Evolutionary conservation across 2,329 filamentous ascomycete genomes (phyloP), one percentile per base, ranked within the genome.

Genomic region (Ophiostoma sp.): DNA sequence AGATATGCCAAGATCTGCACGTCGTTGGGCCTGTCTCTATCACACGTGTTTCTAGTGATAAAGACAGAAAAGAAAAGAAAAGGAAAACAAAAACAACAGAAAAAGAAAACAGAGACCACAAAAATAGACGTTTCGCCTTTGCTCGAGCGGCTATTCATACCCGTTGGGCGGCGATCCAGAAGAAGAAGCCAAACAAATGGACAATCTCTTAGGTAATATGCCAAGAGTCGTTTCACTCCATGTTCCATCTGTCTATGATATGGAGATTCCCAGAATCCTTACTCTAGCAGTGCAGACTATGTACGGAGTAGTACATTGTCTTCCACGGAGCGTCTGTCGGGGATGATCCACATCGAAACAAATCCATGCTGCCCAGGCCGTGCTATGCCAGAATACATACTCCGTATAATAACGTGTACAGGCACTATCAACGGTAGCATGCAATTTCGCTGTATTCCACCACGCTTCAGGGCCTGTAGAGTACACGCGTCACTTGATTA

Each of bases 171-270:
- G 44, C 17, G 44, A 48, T 48, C 44, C 44, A 48, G 44, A 20
- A 48, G 4, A 48, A 48, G 44, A 48, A 48, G 44, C 44, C 44
- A 48, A 48, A 48, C 44, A 48, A 11, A 27, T 57, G 8, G n/a
- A 4, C 52, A 57, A 27, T 57, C 52, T 31, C 27, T 62, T 62
- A 62, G 57, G 57, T 62, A 62, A 62, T 62, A 62, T 33, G 57
- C 57, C 57, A 62, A 62, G 27, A 62, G 27, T 20, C 27, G 57
- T 62, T 62, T 62, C 57, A 62, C 57, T 33, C 27, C 23, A 27
- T 33, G 57, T 62, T 62, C 57, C 57, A 33, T 62, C 13, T 62
- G 7, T 27, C 17, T 57, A 60, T 33, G 17, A 39, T 33, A 64
- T 64, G 33, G 44, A 48, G 44, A 48, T n/a, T 20, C 15, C 13